Percentiles rank a stretch among this genome's conserved stretches.
Evolutionary conservation across 2,329 filamentous ascomycete genomes (phyloP).

Genomic region (Neofusicoccum kwambonambiense): DNA sequence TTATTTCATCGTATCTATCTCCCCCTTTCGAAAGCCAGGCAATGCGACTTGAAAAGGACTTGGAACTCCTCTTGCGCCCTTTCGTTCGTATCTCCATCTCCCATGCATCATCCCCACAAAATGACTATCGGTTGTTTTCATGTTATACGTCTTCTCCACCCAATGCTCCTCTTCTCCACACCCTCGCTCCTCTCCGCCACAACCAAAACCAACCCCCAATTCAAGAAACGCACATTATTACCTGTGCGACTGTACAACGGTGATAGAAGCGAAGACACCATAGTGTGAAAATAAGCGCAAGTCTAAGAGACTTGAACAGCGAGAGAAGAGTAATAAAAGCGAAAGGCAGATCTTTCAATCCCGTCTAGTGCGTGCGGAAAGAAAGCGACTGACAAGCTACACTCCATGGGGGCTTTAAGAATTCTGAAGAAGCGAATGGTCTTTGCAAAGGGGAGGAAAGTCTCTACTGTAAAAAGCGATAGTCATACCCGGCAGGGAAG

Average conservation of each 20-base stretch:
- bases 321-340: not conserved
- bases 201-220: too few relatives aligned
- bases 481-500: not conserved
- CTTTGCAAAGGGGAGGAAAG: not conserved
- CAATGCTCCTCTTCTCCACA: too few relatives aligned
- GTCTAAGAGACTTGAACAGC: not conserved
- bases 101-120: too few relatives aligned
- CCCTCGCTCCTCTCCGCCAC: too few relatives aligned
- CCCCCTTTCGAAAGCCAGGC: not conserved
- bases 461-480: not conserved
- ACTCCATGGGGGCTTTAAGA: not conserved
- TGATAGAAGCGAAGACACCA: not conserved
- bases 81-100: too few relatives aligned
- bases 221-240: not conserved
- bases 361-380: not conserved
- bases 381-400: not conserved
- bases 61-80: too few relatives aligned
- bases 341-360: not conserved
- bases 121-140: too few relatives aligned
- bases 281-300: not conserved
- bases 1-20: not conserved
- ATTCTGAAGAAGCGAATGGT: not conserved
- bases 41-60: not conserved
- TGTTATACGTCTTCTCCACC: too few relatives aligned
- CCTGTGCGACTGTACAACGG: not conserved